Conservation (phyloP, 345 rosid species). For the Hypericum perforatum region DNA sequence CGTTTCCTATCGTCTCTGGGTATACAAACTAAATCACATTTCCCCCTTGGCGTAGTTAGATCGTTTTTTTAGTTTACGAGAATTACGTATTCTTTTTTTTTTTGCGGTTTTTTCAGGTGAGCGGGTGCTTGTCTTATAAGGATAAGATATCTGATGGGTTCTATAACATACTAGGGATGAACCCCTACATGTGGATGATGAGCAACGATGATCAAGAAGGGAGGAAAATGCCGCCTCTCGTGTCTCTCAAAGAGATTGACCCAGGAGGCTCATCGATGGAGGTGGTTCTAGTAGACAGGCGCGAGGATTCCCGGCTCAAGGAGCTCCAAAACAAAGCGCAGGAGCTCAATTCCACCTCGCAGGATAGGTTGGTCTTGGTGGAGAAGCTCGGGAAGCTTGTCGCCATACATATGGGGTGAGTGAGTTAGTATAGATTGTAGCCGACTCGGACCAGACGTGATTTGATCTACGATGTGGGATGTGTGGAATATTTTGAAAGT, state of each 20-base stretch:
- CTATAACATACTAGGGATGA: conserved; percentile 88
- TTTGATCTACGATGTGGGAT: not conserved
- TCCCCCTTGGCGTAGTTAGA: not conserved
- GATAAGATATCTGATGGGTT: conserved; percentile 91
- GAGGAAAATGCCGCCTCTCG: conserved; percentile 49
- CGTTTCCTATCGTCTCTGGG: conserved; percentile 88
- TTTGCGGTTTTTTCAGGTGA: conserved; percentile 39
- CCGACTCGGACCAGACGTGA: not conserved
- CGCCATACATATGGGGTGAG: conserved; percentile 83
- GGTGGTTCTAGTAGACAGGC: conserved; percentile 68
- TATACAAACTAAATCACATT: conserved; percentile 13
- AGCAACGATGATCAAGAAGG: conserved; percentile 72
- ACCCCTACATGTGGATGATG: conserved; percentile 87
- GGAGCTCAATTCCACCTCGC: conserved; percentile 61
- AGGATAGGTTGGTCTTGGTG: conserved; percentile 53
- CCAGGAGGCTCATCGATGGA: conserved; percentile 70
- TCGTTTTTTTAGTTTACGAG: not conserved
- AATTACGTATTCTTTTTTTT: not conserved
- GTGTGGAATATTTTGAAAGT: conserved; percentile 4
- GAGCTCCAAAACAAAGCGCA: conserved; percentile 86
- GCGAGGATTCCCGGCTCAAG: conserved; percentile 62
- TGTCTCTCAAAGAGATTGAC: conserved; percentile 59
- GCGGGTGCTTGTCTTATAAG: conserved; percentile 75
- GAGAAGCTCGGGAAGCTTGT: conserved; percentile 84
- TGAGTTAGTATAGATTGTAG: not conserved